phyloP scores from a whole-genome alignment of 2,329 filamentous ascomycete species.

The Diplodia scrobiculata region DNA sequence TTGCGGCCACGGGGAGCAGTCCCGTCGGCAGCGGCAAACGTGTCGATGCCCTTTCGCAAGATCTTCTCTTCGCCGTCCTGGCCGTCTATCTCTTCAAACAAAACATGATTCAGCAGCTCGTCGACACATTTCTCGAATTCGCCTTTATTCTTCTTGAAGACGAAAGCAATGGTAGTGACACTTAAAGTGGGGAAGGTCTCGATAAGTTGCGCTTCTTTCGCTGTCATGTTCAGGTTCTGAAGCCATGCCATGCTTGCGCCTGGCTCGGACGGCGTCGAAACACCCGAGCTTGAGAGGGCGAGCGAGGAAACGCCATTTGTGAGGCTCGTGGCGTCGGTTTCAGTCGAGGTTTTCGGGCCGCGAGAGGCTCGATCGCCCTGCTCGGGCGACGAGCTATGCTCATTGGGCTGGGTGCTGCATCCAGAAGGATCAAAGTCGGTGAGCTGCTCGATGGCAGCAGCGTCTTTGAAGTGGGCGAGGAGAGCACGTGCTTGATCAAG shows the following conservation, averaged over 20 bases:
- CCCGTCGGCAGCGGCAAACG: conserved; percentile 64
- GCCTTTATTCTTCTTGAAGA: conserved; percentile 67
- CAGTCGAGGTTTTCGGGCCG: conserved; percentile 43
- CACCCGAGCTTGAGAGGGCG: conserved; percentile 36
- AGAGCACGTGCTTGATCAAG: conserved; percentile 59
- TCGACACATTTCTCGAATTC: conserved; percentile 73
- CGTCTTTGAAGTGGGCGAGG: conserved; percentile 66
- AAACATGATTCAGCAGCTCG: conserved; percentile 75
- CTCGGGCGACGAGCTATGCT: conserved; percentile 30
- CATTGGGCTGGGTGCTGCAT: conserved; percentile 53
- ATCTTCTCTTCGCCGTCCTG: conserved; percentile 49
- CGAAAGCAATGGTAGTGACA: conserved; percentile 64
- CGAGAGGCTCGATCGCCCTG: conserved; percentile 25
- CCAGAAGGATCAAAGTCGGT: conserved; percentile 79
- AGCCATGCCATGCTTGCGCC: conserved; percentile 36
- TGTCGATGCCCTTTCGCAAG: conserved; percentile 74
- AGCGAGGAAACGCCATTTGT: conserved; percentile 51
- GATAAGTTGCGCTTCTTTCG: conserved; percentile 65
- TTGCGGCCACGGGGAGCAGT: conserved; percentile 48
- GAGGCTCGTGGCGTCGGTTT: conserved; percentile 55
- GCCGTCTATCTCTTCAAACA: conserved; percentile 68
- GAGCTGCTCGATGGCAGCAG: conserved; percentile 68
- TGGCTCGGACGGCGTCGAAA: conserved; percentile 5
- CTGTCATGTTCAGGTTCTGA: conserved; percentile 45
- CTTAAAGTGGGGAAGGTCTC: conserved; percentile 73